phyloP scores from a whole-genome alignment of 371 early-diverging fungal species.

The Choanephora cucurbitarum region DNA sequence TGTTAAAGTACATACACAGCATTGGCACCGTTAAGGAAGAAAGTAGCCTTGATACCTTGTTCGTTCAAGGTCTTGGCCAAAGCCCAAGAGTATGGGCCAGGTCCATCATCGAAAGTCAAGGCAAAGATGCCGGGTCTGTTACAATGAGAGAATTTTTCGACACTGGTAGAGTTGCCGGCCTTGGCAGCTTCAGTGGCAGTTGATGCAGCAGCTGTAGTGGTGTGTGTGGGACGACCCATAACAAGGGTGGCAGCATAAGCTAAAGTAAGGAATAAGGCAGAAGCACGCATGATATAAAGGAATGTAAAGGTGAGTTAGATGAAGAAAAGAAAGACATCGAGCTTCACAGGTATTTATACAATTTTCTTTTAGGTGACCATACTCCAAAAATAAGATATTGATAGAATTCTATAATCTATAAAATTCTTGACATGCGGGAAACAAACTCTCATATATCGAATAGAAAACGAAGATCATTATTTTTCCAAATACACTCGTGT shows the following conservation, averaged over 20 bases:
- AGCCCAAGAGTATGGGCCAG: slow-evolving; percentile 20
- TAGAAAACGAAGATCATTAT: neutral
- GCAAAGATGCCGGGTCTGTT: slow-evolving; percentile 23
- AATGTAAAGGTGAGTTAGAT: neutral
- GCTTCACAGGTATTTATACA: too few relatives aligned
- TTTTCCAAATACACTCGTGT: neutral
- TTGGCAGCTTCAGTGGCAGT: neutral
- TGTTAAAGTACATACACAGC: slow-evolving; percentile 19
- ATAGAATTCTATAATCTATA: neutral
- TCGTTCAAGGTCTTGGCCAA: slow-evolving; percentile 18
- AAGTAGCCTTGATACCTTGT: slow-evolving; percentile 50
- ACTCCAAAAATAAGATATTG: too few relatives aligned
- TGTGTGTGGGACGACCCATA: slow-evolving; percentile 6
- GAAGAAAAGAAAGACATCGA: neutral
- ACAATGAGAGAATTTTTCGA: slow-evolving; percentile 11
- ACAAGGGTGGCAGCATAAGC: slow-evolving; percentile 11
- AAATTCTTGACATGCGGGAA: neutral
- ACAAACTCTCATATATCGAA: neutral
- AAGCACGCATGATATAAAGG: slow-evolving; percentile 11
- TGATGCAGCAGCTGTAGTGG: neutral
- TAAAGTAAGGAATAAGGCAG: slow-evolving; percentile 12
- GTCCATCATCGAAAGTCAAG: slow-evolving; percentile 37
- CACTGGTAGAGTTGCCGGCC: neutral
- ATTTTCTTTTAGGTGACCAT: too few relatives aligned
- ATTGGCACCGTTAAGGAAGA: slow-evolving; percentile 62